A percentile compares a stretch with the other conserved stretches of the same genome.
Conservation (phyloP, 257 asterid species). For the Marsdenia floribunda region DNA sequence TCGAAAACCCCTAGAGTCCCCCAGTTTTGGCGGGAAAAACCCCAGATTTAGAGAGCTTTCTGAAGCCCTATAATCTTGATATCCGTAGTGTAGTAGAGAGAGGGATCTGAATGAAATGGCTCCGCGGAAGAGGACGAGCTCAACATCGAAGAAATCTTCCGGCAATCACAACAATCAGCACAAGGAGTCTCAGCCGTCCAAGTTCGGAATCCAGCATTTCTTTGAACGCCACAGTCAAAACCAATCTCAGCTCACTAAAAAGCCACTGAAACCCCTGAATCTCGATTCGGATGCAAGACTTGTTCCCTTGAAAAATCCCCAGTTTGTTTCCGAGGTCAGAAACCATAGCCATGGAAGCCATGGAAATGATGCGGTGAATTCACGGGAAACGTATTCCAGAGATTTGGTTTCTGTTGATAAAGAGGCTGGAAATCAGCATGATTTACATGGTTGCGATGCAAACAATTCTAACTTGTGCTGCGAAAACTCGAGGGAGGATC, state of each 20-base stretch:
- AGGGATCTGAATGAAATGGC: conserved; percentile 40
- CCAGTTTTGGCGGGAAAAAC: conserved; percentile 33
- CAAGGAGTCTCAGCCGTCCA: conserved; percentile 63
- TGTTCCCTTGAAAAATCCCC: conserved; percentile 23
- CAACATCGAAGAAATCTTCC: conserved; percentile 58
- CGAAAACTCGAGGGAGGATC: conserved; percentile 16
- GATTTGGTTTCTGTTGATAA: neutral
- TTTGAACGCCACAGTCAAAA: conserved; percentile 80
- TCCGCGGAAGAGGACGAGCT: conserved; percentile 60
- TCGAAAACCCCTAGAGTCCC: neutral
- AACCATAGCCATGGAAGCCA: conserved; percentile 22
- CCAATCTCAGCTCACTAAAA: conserved; percentile 33
- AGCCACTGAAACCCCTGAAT: conserved; percentile 11
- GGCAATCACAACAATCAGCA: conserved; percentile 31
- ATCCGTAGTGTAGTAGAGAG: neutral
- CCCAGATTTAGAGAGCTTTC: neutral
- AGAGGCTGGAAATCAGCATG: conserved; percentile 1
- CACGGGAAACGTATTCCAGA: neutral
- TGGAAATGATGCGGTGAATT: conserved; percentile 10
- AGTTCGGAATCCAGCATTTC: conserved; percentile 91
- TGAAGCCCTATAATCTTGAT: conserved; percentile 3
- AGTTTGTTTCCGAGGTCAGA: conserved; percentile 13
- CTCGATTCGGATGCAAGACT: conserved; percentile 18
- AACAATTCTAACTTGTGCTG: conserved; percentile 8
- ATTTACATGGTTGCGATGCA: conserved; percentile 10